These are phyloP conservation scores for Komagataea norvegica DNA, from an alignment of 1,139 yeast genomes.

Conservation along the genomic window DNA sequence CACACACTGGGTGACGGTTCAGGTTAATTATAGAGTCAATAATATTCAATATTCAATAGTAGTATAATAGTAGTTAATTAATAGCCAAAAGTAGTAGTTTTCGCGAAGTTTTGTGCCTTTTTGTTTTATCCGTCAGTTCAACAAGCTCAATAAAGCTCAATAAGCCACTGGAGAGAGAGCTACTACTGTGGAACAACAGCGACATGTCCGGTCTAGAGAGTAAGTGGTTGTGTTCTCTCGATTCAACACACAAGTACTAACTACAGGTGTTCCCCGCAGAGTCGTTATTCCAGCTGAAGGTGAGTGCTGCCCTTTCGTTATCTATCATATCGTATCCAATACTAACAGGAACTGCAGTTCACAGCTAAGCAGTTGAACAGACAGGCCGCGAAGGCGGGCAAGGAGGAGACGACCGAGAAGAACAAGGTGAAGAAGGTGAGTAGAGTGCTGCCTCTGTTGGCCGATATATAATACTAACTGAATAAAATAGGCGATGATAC, in stretches of 20 bases:
- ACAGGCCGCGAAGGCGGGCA: constrained; percentile 87
- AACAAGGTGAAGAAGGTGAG: constrained; percentile 74
- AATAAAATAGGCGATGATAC: constrained; percentile 66
- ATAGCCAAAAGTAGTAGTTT: no score
- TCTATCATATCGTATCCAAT: constrained; percentile 4
- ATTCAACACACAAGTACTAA: constrained; percentile 3
- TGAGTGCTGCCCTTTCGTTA: constrained; percentile 20
- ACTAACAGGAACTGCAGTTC: constrained; percentile 42
- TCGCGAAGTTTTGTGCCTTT: no score
- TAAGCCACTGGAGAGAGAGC: no score
- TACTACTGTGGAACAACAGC: neutral
- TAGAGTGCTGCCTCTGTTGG: no score
- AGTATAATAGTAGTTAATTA: no score
- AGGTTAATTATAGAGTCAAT: neutral
- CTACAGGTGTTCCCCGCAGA: constrained; percentile 29
- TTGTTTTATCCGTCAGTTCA: no score
- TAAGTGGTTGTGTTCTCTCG: constrained; percentile 26
- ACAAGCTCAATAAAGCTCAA: no score
- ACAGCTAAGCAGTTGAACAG: constrained; percentile 90
- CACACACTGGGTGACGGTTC: neutral
- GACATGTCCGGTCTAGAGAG: constrained; percentile 46
- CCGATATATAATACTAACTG: no score
- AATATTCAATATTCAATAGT: no score
- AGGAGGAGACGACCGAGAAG: constrained; percentile 84
- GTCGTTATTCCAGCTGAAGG: constrained; percentile 49